A percentile compares a stretch with the other conserved stretches of the same genome.
Evolutionary conservation across 495 filamentous ascomycete genomes (phyloP).

Genomic region (Penicillium waksmanii): DNA sequence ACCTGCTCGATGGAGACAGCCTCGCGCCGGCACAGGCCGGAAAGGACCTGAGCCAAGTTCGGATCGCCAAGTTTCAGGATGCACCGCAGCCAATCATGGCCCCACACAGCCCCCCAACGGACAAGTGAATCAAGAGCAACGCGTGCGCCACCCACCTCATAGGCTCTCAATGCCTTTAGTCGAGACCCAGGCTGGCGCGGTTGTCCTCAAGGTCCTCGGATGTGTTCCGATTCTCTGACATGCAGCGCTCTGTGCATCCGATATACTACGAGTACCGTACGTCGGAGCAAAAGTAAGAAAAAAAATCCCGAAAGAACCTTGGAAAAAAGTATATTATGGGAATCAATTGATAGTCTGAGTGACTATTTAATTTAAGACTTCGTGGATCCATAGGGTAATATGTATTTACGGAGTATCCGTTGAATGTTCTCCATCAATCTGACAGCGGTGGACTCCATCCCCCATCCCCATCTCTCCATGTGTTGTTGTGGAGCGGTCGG

Average conservation of each 20-base stretch:
- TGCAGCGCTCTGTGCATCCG: not conserved
- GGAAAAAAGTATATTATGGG: not conserved
- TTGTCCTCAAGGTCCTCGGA: constrained; percentile 24
- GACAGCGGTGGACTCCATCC: constrained; percentile 8
- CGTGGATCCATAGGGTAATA: too few species aligned
- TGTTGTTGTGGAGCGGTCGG: constrained; percentile 3
- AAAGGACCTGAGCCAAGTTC: constrained; percentile 32
- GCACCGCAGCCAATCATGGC: constrained; percentile 22
- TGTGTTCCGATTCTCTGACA: constrained; percentile 12
- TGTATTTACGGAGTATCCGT: not conserved
- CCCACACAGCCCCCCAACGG: constrained; percentile 6
- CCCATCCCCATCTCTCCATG: not conserved
- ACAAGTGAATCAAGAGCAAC: constrained; percentile 21
- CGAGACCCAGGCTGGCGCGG: constrained; percentile 10
- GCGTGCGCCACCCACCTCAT: constrained; percentile 36
- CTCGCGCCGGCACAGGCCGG: constrained; percentile 29
- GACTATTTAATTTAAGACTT: not conserved
- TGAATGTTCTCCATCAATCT: constrained; percentile 2
- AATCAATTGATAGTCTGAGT: not conserved
- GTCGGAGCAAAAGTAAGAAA: not conserved
- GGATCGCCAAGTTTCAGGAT: constrained; percentile 38
- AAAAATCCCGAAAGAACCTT: not conserved
- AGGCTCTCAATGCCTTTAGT: constrained; percentile 14
- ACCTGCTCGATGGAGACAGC: constrained; percentile 4
- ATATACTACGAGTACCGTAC: too few species aligned